Evolutionary conservation across 2,329 filamentous ascomycete species (phyloP).

Genomic region (Fusarium chuoi): DNA sequence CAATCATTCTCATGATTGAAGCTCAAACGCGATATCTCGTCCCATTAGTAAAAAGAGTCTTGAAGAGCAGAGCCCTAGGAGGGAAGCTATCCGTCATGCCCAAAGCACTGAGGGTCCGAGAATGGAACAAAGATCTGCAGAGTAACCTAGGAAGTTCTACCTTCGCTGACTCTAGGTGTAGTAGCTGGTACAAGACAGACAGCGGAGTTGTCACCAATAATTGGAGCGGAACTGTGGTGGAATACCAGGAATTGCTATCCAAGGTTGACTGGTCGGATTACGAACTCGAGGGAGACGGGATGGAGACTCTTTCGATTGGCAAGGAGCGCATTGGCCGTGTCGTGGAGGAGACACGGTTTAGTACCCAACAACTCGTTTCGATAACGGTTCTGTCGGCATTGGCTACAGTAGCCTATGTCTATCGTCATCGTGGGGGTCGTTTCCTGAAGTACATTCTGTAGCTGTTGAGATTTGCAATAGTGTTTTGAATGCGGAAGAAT

Average conservation of each 20-base stretch:
- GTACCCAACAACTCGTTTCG: fast-evolving
- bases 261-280: not conserved
- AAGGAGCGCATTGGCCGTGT: not conserved
- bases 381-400: fast-evolving
- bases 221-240: not conserved
- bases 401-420: fast-evolving
- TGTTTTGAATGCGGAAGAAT: fast-evolving
- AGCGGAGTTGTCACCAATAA: not conserved
- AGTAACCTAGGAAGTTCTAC: fast-evolving
- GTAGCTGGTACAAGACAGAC: not conserved
- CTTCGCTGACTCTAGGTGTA: fast-evolving
- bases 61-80: not conserved
- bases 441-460: not conserved
- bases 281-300: fast-evolving
- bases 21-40: not conserved
- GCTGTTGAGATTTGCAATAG: fast-evolving
- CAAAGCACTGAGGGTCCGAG: not conserved
- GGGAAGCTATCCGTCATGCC: fast-evolving
- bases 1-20: not conserved
- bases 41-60: fast-evolving
- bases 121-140: not conserved
- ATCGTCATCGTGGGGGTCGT: not conserved
- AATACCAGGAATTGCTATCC: not conserved
- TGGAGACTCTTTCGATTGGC: fast-evolving
- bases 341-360: not conserved